phyloP scores from a whole-genome alignment of 2,329 filamentous ascomycete genomes.

The Alternaria alternata region DNA sequence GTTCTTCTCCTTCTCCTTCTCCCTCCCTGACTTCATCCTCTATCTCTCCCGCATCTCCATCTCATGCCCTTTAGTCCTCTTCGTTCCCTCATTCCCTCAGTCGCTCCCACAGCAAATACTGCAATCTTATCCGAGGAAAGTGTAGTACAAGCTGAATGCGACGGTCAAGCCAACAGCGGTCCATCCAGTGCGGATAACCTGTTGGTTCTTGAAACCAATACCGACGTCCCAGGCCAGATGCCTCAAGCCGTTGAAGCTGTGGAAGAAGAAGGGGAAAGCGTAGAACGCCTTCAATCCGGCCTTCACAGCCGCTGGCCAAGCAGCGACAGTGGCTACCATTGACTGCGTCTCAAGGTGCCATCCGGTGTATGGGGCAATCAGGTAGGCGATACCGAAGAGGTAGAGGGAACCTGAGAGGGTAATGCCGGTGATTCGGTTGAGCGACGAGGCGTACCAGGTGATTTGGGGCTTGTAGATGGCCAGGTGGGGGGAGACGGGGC shows the following conservation, averaged over 20 bases:
- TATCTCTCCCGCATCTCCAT: background rate
- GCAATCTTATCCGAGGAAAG: constrained; percentile 26
- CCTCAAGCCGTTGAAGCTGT: constrained; percentile 73
- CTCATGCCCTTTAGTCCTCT: background rate
- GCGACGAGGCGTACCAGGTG: constrained; percentile 78
- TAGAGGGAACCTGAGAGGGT: constrained; percentile 78
- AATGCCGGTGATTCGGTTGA: constrained; percentile 86
- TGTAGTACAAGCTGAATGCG: constrained; percentile 46
- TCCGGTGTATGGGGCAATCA: constrained; percentile 77
- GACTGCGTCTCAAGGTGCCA: constrained; percentile 72
- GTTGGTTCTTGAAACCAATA: constrained; percentile 67
- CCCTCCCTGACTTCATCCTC: background rate
- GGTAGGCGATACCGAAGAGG: constrained; percentile 81
- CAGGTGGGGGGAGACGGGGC: constrained; percentile 86
- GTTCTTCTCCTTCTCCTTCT: background rate
- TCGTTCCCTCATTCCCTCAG: background rate
- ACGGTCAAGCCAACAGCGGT: constrained; percentile 65
- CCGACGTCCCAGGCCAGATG: constrained; percentile 77
- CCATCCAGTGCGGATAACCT: constrained; percentile 72
- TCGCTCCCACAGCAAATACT: background rate
- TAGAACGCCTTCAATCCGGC: constrained; percentile 65
- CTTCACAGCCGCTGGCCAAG: constrained; percentile 68
- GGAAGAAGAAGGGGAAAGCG: constrained; percentile 73
- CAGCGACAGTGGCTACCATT: constrained; percentile 70
- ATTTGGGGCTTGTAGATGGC: constrained; percentile 86